A percentile compares a stretch with the other conserved stretches of the same genome.
Evolutionary conservation across 2,329 filamentous ascomycete genomes (phyloP).

Genomic region (Diatrype stigma): DNA sequence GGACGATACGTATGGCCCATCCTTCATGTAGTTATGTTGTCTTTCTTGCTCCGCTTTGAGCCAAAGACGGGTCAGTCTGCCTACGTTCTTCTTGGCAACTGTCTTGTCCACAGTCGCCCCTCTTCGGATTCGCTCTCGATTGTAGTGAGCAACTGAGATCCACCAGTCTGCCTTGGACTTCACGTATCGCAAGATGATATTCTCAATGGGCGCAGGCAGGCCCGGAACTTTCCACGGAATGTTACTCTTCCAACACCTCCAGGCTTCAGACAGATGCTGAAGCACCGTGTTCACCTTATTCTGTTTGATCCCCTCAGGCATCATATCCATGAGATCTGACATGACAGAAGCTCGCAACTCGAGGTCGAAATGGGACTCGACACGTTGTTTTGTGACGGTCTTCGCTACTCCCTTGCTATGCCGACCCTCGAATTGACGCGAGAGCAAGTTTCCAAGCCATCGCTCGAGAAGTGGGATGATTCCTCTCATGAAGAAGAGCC

Average conservation of each 20-base stretch:
- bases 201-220: constrained; percentile 93
- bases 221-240: constrained; percentile 99
- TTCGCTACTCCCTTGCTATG: constrained; percentile 99
- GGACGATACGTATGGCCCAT: constrained; percentile 95
- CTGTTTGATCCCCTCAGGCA: constrained; percentile 99
- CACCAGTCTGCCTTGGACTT: constrained; percentile 99
- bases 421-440: constrained; percentile 94
- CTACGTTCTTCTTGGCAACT: constrained; percentile 98
- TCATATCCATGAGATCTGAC: constrained; percentile 99
- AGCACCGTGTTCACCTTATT: constrained; percentile 98
- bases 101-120: constrained; percentile 99
- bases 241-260: constrained; percentile 99
- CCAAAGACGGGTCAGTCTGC: constrained; percentile 90
- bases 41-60: constrained; percentile 97
- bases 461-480: constrained; percentile 95
- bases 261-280: constrained; percentile 95
- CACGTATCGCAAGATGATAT: constrained; percentile 96
- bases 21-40: constrained; percentile 99
- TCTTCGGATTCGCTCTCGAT: constrained; percentile 91
- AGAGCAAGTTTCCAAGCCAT: constrained; percentile 95
- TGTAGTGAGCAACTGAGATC: constrained; percentile 99
- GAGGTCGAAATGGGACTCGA: constrained; percentile 96
- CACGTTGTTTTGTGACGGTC: constrained; percentile 97
- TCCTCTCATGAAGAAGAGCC: constrained; percentile 98
- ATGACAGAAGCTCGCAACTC: constrained; percentile 97